Evolutionary conservation across 768 basidiomycete species (phyloP).

Genomic region (Pulveroboletus ravenelii): DNA sequence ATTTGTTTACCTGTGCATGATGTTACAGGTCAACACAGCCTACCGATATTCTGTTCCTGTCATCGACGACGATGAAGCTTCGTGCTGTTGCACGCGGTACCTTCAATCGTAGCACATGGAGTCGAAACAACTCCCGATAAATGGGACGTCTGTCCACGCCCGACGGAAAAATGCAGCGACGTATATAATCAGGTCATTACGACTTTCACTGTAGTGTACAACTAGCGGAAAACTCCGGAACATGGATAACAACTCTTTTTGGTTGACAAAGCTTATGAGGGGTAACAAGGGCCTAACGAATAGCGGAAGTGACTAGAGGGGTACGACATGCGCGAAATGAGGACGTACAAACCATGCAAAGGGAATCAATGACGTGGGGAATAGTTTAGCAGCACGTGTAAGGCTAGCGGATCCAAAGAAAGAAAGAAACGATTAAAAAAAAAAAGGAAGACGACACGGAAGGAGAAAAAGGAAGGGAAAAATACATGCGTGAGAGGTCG

Average conservation of each 20-base stretch:
- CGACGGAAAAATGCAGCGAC: not conserved
- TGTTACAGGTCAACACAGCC: not conserved
- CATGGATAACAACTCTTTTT: constrained; percentile 1
- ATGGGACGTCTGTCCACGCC: too few species aligned
- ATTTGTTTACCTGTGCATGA: too few species aligned
- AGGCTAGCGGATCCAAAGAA: constrained; percentile 9
- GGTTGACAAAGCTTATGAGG: not conserved
- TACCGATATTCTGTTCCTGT: not conserved
- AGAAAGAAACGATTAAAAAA: not conserved
- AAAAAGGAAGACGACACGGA: not conserved
- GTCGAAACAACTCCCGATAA: too few species aligned
- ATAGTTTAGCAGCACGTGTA: constrained; percentile 12
- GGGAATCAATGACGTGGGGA: constrained; percentile 16
- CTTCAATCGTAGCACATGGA: not conserved
- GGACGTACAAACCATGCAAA: constrained; percentile 10
- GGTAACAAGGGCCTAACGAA: not conserved
- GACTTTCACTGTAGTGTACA: constrained; percentile 18
- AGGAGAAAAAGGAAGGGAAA: not conserved
- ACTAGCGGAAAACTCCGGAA: constrained; percentile 4
- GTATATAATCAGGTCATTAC: constrained; percentile 11
- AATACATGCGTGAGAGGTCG: not conserved
- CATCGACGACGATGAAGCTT: not conserved
- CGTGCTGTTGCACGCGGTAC: not conserved
- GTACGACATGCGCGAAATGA: constrained; percentile 9
- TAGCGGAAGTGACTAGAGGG: not conserved